Evolutionary conservation across 2,329 filamentous ascomycete genomes (phyloP), one percentile per base, ranked within the genome.

Genomic region (Talaromyces funiculosus): DNA sequence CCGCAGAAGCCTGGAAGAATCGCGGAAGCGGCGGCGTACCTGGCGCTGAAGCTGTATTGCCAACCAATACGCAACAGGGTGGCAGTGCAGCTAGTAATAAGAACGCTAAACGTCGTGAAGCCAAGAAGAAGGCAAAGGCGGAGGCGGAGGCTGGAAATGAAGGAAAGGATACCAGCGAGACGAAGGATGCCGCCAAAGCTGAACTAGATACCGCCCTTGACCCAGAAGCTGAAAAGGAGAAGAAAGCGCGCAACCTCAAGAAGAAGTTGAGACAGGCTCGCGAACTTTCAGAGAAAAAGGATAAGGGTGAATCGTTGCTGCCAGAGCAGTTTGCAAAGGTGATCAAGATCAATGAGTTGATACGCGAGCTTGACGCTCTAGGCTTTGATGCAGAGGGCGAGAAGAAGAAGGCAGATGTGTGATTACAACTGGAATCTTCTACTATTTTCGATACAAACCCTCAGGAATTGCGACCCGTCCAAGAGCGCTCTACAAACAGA

Each of bases 291-390:
- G 88, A 87, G 69, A 97, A 96, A 82, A 96, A 96, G 75, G 90
- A 96, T 24, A 87, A 86, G 60, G 94, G 94, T 20, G 89, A 90
- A 71, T 82, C 85, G 4, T 77, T 99, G 63, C 81, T 97, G 26
- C 93, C 92, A 0, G 94, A 99, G 78, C 94, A 99, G 78, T 88
- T 97, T 65, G 92, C 93, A 67, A 99, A 99, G 79, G 90, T 99
- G 59, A 95, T 96, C 73, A 96, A 94, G 76, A 96, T 99, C 73
- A 91, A 90, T 64, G 94, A 99, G 78, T 82, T 99, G 55, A 87
- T 97, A 61, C 85, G 92, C 12, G 92, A 97, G 72, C 78, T 99
- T 60, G 90, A 95, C 68, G 83, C 84, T 2, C 80, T 99, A 29
- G 93, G 93, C 0, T 91, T 97, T 64, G 89, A 95, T 72, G 77